Evolutionary conservation across 2,329 filamentous ascomycete species (phyloP).

Genomic region (Neofusicoccum cordaticola): DNA sequence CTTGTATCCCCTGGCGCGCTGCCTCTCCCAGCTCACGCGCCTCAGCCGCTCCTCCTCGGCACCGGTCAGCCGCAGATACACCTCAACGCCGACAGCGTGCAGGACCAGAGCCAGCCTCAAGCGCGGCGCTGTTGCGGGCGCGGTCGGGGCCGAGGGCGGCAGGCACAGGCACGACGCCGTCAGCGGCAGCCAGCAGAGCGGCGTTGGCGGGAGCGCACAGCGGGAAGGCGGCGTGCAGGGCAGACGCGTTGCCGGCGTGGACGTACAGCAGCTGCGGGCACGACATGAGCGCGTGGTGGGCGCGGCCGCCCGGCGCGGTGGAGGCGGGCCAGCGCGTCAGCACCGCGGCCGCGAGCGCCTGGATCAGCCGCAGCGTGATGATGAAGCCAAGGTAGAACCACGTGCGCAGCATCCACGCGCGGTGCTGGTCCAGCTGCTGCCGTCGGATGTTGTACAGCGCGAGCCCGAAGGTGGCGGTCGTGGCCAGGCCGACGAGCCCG

Average conservation of each 20-base stretch:
- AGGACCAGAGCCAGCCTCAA: slow-evolving; percentile 51
- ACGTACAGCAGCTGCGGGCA: not conserved
- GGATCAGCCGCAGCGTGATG: slow-evolving; percentile 52
- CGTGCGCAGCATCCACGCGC: slow-evolving; percentile 62
- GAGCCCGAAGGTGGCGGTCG: slow-evolving; percentile 44
- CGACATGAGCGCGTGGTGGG: slow-evolving; percentile 25
- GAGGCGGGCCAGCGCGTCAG: slow-evolving; percentile 30
- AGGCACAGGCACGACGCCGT: slow-evolving; percentile 24
- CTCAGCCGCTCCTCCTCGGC: slow-evolving; percentile 54
- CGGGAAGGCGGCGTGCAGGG: slow-evolving; percentile 27
- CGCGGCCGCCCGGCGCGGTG: slow-evolving; percentile 1
- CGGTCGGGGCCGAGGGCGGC: not conserved
- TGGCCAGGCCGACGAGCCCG: slow-evolving; percentile 46
- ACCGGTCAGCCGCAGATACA: slow-evolving; percentile 53
- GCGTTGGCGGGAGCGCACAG: slow-evolving; percentile 44
- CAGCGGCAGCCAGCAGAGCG: slow-evolving; percentile 25
- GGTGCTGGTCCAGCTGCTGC: slow-evolving; percentile 61
- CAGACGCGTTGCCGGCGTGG: not conserved
- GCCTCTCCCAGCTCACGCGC: slow-evolving; percentile 54
- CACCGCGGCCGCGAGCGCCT: slow-evolving; percentile 43
- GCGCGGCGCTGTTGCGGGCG: slow-evolving; percentile 38
- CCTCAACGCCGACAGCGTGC: slow-evolving; percentile 42
- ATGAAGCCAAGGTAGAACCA: slow-evolving; percentile 46
- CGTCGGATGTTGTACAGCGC: slow-evolving; percentile 58
- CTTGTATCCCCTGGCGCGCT: slow-evolving; percentile 53